Evolutionary conservation across 2,329 filamentous ascomycete species (phyloP), one percentile per base, ranked within the genome.

Genomic region (Beauveria brongniartii): DNA sequence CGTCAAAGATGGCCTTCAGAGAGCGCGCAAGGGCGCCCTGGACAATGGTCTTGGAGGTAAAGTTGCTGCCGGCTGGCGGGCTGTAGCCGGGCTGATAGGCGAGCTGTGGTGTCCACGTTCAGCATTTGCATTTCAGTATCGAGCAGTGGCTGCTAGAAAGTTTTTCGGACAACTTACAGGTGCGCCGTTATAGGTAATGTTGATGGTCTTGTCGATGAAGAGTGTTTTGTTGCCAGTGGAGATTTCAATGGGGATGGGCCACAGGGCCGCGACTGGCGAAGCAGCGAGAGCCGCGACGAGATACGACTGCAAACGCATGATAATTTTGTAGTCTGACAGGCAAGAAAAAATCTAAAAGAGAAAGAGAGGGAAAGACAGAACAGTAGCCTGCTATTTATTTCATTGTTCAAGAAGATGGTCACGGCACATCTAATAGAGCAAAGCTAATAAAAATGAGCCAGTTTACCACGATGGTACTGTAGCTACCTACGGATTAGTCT

Each of bases 1-100:
- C 77, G 28, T 82, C 74, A 72, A 92, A 89, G 61, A 93, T 84
- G 61, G 80, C 82, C 26, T 80, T 72, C 64, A 86, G 76, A 10
- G 87, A 80, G 52, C 88, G 81, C n/a, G 79, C 78, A 22, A 87
- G 74, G 34, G 77, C 85, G 28, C 75, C 79, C 65, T 79, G 75
- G 55, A 87, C 81, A 28, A 87, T 78, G 20, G 81, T 74, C 66
- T 77, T 75, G 73, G 80, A 82, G 67, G 68, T 75, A 63, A 81
- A 75, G 20, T 72, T 69, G 57, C 72, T 59, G 16, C 76, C 72
- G 24, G 70, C 62, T 30, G 69, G 61, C 12, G 79, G 75, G 55
- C 71, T 69, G 68, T 79, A 80, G 59, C 76, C 76, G 64, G 74
- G 73, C 24, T 73, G 74, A 70, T 80, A 81, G 43, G 75, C 69